These are phyloP conservation scores for slime mould (Dictyostelium discoideum) DNA, from an alignment of 78 protist genomes.

Conservation along the genomic window DNA sequence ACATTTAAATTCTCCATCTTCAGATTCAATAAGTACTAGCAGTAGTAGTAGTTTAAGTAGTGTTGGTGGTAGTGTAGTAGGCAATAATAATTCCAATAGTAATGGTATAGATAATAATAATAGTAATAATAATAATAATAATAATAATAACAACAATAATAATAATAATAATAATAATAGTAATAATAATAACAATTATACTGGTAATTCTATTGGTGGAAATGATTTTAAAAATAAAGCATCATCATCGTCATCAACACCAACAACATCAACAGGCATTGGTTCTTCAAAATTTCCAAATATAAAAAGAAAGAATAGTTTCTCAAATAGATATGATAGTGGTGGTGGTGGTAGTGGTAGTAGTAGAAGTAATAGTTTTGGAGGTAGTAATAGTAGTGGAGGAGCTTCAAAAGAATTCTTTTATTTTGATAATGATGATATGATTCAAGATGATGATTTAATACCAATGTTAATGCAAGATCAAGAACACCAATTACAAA, in stretches of 20 bases:
- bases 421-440: neutral
- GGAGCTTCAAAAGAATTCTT: neutral
- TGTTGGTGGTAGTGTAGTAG: neutral
- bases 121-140: neutral
- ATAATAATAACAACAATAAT: too few relatives aligned
- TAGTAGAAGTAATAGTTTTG: neutral
- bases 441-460: neutral
- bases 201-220: neutral
- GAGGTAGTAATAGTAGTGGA: neutral
- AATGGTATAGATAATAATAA: neutral
- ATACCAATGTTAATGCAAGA: neutral
- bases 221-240: neutral
- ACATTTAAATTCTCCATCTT: neutral
- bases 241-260: neutral
- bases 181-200: neutral
- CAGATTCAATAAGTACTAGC: neutral
- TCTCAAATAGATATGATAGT: neutral
- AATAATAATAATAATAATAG: neutral
- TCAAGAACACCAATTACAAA: neutral
- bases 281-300: neutral
- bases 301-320: neutral
- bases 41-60: neutral
- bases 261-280: neutral
- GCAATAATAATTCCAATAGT: too few relatives aligned
- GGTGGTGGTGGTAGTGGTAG: neutral